phyloP scores from a whole-genome alignment of 352 stramenopile genomes.

The Blastocystis sp. region DNA sequence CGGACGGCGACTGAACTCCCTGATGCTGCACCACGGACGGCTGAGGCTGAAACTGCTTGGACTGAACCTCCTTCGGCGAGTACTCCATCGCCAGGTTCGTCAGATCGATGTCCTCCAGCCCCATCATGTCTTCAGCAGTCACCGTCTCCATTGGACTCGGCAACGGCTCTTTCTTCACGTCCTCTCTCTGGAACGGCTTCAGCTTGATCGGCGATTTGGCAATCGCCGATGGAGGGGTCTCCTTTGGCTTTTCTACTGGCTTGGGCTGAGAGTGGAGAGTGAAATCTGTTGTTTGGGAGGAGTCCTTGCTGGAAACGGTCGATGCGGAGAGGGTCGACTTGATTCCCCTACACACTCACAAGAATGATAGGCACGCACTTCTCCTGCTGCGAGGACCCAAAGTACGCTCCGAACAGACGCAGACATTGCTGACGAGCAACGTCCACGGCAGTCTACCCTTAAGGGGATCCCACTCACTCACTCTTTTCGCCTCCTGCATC shows the following conservation, averaged over 20 bases:
- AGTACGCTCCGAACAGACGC: conserved; percentile 36
- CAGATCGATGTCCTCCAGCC: background rate
- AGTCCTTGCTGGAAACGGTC: background rate
- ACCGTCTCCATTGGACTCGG: background rate
- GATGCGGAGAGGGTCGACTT: background rate
- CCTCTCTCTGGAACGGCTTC: background rate
- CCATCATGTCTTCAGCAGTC: background rate
- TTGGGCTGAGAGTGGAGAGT: background rate
- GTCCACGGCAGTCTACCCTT: conserved; percentile 24
- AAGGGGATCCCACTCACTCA: background rate
- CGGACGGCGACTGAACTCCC: background rate
- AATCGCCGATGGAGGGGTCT: background rate
- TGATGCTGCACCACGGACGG: background rate
- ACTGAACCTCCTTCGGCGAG: background rate
- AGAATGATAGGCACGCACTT: background rate
- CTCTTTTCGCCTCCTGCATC: conserved; percentile 32
- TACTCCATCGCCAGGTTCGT: background rate
- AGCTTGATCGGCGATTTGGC: background rate
- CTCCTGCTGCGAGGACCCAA: background rate
- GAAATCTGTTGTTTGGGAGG: background rate
- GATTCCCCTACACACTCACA: background rate
- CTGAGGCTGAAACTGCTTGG: background rate
- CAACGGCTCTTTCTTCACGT: background rate
- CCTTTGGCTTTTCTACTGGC: background rate
- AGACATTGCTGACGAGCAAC: conserved; percentile 47